A percentile compares a stretch with the other conserved stretches of the same genome.
These are phyloP conservation scores for Serendipita sp. DNA, from an alignment of 768 basidiomycete genomes.

Conservation along the genomic window DNA sequence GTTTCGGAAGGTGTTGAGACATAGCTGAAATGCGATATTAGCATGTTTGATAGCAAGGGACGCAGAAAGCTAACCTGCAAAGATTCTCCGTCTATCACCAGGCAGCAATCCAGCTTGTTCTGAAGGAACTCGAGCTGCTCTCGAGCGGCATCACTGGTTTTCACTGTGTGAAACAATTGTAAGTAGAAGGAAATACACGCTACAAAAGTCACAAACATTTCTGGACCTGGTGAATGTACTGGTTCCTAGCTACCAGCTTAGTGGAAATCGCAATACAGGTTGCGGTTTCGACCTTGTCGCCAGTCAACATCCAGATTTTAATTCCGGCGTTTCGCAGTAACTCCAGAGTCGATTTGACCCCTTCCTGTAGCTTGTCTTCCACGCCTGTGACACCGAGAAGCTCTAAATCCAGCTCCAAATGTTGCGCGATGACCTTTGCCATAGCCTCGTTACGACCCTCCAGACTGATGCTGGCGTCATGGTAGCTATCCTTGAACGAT, in stretches of 20 bases:
- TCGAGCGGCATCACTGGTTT: conserved; percentile 64
- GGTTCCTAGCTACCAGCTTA: conserved; percentile 86
- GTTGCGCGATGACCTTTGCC: conserved; percentile 50
- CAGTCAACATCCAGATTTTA: conserved; percentile 99
- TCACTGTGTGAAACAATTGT: conserved; percentile 39
- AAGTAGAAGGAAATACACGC: neutral
- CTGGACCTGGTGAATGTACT: conserved; percentile 93
- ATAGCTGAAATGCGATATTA: conserved; percentile 39
- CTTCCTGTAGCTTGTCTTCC: conserved; percentile 96
- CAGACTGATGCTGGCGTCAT: conserved; percentile 60
- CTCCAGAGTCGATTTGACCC: conserved; percentile 87
- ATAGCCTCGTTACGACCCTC: conserved; percentile 75
- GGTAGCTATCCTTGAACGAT: conserved; percentile 56
- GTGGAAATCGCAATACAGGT: conserved; percentile 96
- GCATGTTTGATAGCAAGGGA: neutral
- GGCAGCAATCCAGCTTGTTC: conserved; percentile 89
- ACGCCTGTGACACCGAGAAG: conserved; percentile 92
- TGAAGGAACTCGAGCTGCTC: conserved; percentile 86
- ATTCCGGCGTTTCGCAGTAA: conserved; percentile 87
- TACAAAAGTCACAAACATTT: conserved; percentile 43
- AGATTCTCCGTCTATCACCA: conserved; percentile 96
- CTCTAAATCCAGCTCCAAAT: conserved; percentile 80
- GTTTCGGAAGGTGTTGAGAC: conserved; percentile 73
- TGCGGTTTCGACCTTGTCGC: conserved; percentile 98
- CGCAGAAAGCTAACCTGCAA: conserved; percentile 45